Base-by-base conservation (phyloP, 2,329 filamentous ascomycete species). In the Alternaria panax region DNA sequence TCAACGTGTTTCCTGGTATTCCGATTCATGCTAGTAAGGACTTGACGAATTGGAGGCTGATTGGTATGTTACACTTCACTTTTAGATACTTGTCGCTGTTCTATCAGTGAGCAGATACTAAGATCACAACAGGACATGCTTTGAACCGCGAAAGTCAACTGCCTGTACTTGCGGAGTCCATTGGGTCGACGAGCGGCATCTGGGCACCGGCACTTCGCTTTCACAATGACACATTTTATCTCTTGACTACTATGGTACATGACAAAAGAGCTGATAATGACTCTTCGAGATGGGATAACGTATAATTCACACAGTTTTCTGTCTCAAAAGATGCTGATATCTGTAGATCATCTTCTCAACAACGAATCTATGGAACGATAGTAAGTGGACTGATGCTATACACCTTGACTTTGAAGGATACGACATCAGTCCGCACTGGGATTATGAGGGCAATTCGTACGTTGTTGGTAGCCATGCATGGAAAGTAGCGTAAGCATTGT, bases 341-440 rank as follows among this genome's bases (percentile, higher is more conserved):
- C 9, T 48, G 7, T 14, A 32, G 45, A 71, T 83, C 30, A 80
- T 85, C 50, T 83, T 85, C 72, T 79, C 78, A 30, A 78, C 80
- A 0, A 73, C 75, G 1, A 68, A 85, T 51, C 79, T 80, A 0
- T 85, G 77, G 63, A 70, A 81, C 34, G 67, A 75, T 3, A 42
- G 61, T n/a, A 74, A 82, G 0, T 87, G 85, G 84, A 80, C 79
- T 0, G 75, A 83, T 47, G 80, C 84, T 0, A 66, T 82, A 0
- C 79, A 82, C 54, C 84, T 85, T 62, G 75, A 82, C 11, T 83
- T 84, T 45, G 74, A 54, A 7, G 83, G 83, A 0, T 85, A 85
- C 54, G 86, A 88, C 52, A 82, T 85, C 0, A 82, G 79, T 32
- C 81, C 81, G 20, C 84, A 85, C 63, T 87, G 85, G 83, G 83